phyloP scores from a whole-genome alignment of 192 early-diverging fungal species.

The Mortierella hygrophila region DNA sequence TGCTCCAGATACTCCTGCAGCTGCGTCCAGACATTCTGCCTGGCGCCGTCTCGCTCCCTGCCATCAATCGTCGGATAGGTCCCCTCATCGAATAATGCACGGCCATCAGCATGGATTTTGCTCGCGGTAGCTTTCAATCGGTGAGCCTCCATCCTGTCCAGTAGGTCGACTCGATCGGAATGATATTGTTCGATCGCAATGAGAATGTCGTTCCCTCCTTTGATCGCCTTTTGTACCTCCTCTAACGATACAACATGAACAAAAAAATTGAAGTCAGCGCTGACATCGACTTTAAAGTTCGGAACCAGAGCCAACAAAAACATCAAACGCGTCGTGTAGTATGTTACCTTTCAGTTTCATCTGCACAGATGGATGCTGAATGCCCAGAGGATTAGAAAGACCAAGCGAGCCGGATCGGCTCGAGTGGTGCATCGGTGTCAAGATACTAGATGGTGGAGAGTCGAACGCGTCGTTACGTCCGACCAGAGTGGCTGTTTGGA shows the following conservation, averaged over 20 bases:
- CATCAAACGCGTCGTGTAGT: background rate
- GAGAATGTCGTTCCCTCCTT: constrained; percentile 20
- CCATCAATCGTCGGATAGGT: background rate
- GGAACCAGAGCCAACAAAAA: background rate
- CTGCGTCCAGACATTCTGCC: background rate
- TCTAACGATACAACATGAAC: background rate
- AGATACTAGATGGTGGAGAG: background rate
- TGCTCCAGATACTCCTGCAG: background rate
- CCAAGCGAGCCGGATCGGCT: background rate
- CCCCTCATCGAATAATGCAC: background rate
- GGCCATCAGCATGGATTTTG: background rate
- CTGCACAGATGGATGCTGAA: background rate
- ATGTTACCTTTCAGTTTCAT: background rate
- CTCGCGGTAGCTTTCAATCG: background rate
- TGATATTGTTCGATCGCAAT: background rate
- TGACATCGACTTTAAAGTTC: background rate
- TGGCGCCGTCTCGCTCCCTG: background rate
- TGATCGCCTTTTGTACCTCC: background rate
- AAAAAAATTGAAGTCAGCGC: background rate
- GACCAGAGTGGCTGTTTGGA: background rate
- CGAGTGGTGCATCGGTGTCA: background rate
- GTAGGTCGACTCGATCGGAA: background rate
- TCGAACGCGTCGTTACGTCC: background rate
- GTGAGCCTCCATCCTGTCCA: background rate
- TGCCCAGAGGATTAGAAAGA: background rate